These are phyloP conservation scores for Wallacemonas sp. DNA, from an alignment of 208 protist species.

Conservation along the genomic window DNA sequence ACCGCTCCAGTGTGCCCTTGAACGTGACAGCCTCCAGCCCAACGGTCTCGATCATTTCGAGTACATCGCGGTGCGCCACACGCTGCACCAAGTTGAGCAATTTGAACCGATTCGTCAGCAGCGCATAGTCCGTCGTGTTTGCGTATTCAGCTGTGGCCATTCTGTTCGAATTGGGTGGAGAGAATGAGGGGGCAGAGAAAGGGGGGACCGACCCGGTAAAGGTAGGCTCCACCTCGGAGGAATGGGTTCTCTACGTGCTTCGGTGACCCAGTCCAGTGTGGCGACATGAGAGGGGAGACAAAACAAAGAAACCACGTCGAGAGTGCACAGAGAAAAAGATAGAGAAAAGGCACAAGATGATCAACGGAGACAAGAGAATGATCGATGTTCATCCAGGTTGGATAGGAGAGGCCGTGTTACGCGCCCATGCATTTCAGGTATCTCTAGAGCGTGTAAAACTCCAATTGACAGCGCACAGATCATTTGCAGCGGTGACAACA, in stretches of 20 bases:
- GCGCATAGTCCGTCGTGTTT: conserved; percentile 47
- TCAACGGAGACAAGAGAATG: too few species aligned
- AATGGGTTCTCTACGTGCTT: too few species aligned
- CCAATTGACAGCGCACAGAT: too few species aligned
- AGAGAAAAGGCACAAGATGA: too few species aligned
- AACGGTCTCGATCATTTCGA: conserved; percentile 77
- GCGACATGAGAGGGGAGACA: not conserved
- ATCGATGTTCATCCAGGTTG: too few species aligned
- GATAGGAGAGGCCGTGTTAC: too few species aligned
- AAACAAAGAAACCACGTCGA: conserved; percentile 7
- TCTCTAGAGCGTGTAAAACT: too few species aligned
- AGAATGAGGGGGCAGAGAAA: not conserved
- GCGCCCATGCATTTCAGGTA: too few species aligned
- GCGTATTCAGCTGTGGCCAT: conserved; percentile 19
- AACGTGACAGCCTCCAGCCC: conserved; percentile 67
- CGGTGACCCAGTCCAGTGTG: not conserved
- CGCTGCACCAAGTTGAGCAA: conserved; percentile 82
- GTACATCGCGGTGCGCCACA: conserved; percentile 78
- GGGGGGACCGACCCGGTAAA: too few species aligned
- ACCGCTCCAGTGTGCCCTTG: conserved; percentile 37
- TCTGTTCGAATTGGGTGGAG: not conserved
- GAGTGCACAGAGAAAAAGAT: not conserved
- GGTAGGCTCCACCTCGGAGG: too few species aligned
- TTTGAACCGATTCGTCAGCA: conserved; percentile 86
- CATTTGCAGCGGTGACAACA: too few species aligned